Conservation (phyloP, 305 asterid species). For the Fraxinus nigra region DNA sequence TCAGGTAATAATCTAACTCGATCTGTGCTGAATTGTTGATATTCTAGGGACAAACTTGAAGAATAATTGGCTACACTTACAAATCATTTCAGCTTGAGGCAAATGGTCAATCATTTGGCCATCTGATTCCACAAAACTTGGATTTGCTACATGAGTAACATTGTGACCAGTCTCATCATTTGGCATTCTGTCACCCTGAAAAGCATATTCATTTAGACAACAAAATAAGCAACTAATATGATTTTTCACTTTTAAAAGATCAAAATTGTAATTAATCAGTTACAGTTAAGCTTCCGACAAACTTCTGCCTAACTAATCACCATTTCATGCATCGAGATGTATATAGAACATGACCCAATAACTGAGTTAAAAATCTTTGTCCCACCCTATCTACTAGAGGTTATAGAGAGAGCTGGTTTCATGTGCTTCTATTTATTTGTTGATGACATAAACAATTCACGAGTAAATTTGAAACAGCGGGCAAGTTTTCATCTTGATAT, state of each 20-base stretch:
- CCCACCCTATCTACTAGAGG: not conserved
- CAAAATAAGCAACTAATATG: not conserved
- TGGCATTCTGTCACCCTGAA: constrained; percentile 63
- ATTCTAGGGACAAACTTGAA: constrained; percentile 24
- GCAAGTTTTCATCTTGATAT: constrained; percentile 7
- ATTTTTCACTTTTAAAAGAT: not conserved
- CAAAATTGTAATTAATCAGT: constrained; percentile 3
- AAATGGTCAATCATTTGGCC: constrained; percentile 43
- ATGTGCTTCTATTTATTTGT: not conserved
- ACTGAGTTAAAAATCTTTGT: not conserved
- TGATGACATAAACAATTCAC: not conserved
- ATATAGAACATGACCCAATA: not conserved
- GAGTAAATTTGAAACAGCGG: not conserved
- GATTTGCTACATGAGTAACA: constrained; percentile 38
- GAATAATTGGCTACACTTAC: constrained; percentile 45
- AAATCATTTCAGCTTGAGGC: constrained; percentile 57
- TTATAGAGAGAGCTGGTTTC: not conserved
- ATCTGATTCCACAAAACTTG: constrained; percentile 41
- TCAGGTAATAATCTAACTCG: not conserved
- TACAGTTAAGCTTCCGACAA: constrained; percentile 12
- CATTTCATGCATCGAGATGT: not conserved
- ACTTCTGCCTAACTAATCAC: not conserved
- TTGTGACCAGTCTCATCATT: constrained; percentile 47
- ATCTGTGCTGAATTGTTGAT: not conserved
- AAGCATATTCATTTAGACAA: constrained; percentile 26